Evolutionary conservation across 331 rosid genomes (phyloP).

Genomic region (Phaseolus coccineus): DNA sequence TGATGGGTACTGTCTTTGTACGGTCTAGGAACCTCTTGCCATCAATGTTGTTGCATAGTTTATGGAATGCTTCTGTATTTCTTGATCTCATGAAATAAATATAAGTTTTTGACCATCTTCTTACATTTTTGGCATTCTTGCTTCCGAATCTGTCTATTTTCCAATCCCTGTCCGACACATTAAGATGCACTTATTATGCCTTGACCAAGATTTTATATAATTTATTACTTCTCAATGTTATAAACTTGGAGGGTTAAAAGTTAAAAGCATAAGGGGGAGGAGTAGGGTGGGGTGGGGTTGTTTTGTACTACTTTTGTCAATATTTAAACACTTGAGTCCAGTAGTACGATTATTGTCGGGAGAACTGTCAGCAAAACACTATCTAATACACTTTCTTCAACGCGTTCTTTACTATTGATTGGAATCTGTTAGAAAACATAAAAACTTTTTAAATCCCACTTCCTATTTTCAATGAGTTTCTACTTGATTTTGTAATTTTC

Average conservation of each 20-base stretch:
- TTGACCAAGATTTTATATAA: conserved; percentile 18
- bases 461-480: not conserved
- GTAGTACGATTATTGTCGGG: not conserved
- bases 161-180: conserved; percentile 1
- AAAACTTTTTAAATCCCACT: not conserved
- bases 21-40: conserved; percentile 65
- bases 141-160: not conserved
- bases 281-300: not conserved
- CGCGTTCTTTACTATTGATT: not conserved
- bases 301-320: not conserved
- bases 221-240: not conserved
- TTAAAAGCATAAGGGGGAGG: not conserved
- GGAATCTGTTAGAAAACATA: not conserved
- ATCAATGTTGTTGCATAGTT: conserved; percentile 67
- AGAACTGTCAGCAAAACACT: not conserved
- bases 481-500: not conserved
- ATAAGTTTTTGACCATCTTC: not conserved
- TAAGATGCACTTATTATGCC: conserved; percentile 22
- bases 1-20: conserved; percentile 62
- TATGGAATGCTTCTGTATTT: conserved; percentile 75
- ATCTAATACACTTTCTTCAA: not conserved
- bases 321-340: not conserved
- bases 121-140: conserved; percentile 4
- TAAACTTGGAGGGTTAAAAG: not conserved
- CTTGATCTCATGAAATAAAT: conserved; percentile 63